Evolutionary conservation across 441 rosid genomes (phyloP).

Genomic region (Flueggea neowawraea): DNA sequence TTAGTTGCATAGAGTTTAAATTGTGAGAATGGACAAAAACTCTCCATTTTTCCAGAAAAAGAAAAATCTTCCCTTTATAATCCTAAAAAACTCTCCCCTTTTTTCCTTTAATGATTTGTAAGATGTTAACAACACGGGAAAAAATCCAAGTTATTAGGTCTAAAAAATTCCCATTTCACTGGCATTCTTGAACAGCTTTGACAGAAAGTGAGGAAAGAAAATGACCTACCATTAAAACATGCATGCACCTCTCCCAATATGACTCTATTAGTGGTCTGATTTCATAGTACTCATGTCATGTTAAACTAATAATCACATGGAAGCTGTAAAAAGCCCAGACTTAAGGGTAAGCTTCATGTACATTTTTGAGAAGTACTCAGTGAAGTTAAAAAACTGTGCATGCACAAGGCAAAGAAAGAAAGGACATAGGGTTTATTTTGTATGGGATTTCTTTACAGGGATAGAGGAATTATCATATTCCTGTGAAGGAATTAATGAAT

Average conservation of each 20-base stretch:
- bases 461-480: constrained; percentile 11
- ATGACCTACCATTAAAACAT: constrained; percentile 6
- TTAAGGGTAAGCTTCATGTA: constrained; percentile 5
- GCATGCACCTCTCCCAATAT: not conserved
- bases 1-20: too few species aligned
- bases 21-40: too few species aligned
- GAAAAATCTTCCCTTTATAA: too few species aligned
- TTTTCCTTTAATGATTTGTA: constrained; percentile 18
- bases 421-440: constrained; percentile 25
- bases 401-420: not conserved
- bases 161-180: not conserved
- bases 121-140: constrained; percentile 25
- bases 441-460: constrained; percentile 30
- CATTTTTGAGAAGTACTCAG: too few species aligned
- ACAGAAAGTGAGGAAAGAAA: constrained; percentile 14
- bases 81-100: too few species aligned
- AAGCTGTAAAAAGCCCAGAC: constrained; percentile 2
- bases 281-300: constrained; percentile 2
- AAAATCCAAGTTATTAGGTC: not conserved
- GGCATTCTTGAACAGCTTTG: not conserved
- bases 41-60: too few species aligned
- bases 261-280: not conserved
- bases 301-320: too few species aligned
- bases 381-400: too few species aligned
- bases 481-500: too few species aligned